Base-by-base conservation (phyloP, 2,329 filamentous ascomycete species). In the Ceratocystis papillata region DNA sequence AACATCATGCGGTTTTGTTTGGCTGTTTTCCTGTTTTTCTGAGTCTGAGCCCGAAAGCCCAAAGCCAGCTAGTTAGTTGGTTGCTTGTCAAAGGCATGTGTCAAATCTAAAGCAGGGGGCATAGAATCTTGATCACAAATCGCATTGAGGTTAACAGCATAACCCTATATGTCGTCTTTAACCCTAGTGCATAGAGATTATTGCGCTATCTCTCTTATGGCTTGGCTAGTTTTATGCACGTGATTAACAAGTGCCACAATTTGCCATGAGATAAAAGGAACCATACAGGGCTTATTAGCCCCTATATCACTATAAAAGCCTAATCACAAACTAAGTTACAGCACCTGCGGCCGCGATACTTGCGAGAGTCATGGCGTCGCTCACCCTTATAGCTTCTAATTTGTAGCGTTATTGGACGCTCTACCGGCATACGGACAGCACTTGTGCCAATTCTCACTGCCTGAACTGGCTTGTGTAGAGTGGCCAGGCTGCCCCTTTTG, bases 81-180 rank as follows among this genome's bases (percentile, higher is more conserved):
- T 12, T 57, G 22, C 22, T 28, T 57, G 53, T 57, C 53, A 57
- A 57, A 28, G 46, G 53, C 22, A 57, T 57, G 12, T 57, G 53
- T 57, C 53, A 57, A 57, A 22, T 28, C 5, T 22, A 7, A 50
- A 25, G 46, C 46, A 50, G 17, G 53, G 20, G 53, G 3, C 10
- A 33, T 15, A 22, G 12, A 12, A 30, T 28, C 37, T 10, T 30
- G 30, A 12, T 20, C 22, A 28, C 50, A 57, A 15, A 2, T 3
- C 46, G 15, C 22, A 22, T 10, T 57, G 53, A 10, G 3, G 53
- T 7, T 1, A 2, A 57, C n/a, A 20, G 0, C 0, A 1, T 5
- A 57, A 57, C 53, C 53, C 53, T 57, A 57, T 0, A 0, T 17
- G 0, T 8, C 4, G 1, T 3, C 1, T 5, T 0, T 20, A 20